These are phyloP conservation scores for Prosopis cineraria DNA, from an alignment of 306 rosid species.

Conservation along the genomic window DNA sequence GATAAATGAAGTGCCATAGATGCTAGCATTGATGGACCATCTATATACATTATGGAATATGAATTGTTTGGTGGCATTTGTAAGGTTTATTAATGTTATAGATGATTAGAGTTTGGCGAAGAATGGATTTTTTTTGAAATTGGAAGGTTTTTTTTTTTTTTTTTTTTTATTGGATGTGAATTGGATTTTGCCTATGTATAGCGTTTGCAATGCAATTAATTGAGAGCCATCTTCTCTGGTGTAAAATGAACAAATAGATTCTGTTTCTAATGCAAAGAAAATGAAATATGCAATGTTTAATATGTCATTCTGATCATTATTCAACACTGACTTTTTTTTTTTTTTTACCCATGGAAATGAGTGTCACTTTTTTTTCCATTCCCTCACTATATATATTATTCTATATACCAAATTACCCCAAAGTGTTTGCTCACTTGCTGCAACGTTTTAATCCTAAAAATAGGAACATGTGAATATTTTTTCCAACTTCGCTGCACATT, in stretches of 20 bases:
- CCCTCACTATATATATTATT: not conserved
- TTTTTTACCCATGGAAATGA: not conserved
- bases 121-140: not conserved
- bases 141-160: not conserved
- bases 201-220: conserved; percentile 24
- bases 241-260: not conserved
- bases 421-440: not conserved
- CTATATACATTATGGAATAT: not conserved
- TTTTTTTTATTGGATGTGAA: not conserved
- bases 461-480: not conserved
- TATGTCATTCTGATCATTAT: not conserved
- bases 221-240: conserved; percentile 1
- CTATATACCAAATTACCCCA: not conserved
- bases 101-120: not conserved
- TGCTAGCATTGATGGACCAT: not conserved
- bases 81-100: not conserved
- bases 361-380: not conserved
- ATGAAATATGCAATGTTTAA: not conserved
- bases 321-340: not conserved
- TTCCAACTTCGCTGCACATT: not conserved
- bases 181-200: not conserved
- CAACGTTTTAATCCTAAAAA: not conserved
- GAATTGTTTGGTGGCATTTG: not conserved
- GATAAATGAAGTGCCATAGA: not conserved
- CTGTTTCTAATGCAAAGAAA: not conserved